Percentiles rank a stretch among this genome's conserved stretches.
These are phyloP conservation scores for Cercis canadensis DNA, from an alignment of 306 rosid species.

Conservation along the genomic window DNA sequence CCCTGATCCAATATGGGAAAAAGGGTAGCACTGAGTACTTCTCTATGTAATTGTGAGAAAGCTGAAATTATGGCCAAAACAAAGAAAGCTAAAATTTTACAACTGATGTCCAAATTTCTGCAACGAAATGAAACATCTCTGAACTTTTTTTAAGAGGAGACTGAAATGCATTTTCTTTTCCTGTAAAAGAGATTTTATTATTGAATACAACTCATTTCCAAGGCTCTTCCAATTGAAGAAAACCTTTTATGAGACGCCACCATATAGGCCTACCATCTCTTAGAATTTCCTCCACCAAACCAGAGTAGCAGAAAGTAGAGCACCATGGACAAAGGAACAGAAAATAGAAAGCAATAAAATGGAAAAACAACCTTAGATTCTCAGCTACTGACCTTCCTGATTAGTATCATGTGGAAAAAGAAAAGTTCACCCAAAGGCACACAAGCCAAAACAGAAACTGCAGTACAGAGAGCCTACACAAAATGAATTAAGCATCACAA, in stretches of 20 bases:
- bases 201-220: background rate
- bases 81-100: background rate
- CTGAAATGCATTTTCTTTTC: background rate
- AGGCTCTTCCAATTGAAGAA: slow-evolving; percentile 16
- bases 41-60: slow-evolving; percentile 9
- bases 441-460: slow-evolving; percentile 91
- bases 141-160: background rate
- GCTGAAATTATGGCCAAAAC: slow-evolving; percentile 31
- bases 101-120: slow-evolving; percentile 20
- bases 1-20: slow-evolving; percentile 67
- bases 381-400: slow-evolving; percentile 82
- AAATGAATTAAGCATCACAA: slow-evolving; percentile 41
- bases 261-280: slow-evolving; percentile 25
- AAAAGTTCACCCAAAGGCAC: slow-evolving; percentile 91
- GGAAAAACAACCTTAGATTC: slow-evolving; percentile 50
- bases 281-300: slow-evolving; percentile 23
- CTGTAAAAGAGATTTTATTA: background rate
- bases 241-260: slow-evolving; percentile 22
- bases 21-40: slow-evolving; percentile 29
- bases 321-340: slow-evolving; percentile 24
- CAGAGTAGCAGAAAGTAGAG: slow-evolving; percentile 19
- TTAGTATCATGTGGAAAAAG: slow-evolving; percentile 97
- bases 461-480: slow-evolving; percentile 83
- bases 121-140: slow-evolving; percentile 18
- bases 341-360: slow-evolving; percentile 34